These are phyloP conservation scores for Berkeleyomyces basicola DNA, from an alignment of 2,329 filamentous ascomycete species.

Conservation along the genomic window DNA sequence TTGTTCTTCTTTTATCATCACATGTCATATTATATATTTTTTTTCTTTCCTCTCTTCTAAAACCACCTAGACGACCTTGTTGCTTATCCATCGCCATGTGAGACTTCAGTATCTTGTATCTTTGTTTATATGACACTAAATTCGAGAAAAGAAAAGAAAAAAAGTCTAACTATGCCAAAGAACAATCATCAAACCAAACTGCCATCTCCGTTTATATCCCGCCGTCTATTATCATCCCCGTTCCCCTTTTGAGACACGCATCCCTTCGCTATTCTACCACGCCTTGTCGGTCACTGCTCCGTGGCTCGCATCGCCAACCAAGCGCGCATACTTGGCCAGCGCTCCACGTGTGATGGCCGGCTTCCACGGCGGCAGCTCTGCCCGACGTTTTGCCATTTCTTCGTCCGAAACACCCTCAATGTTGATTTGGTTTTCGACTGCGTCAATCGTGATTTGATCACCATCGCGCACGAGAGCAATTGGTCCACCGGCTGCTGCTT, in stretches of 20 bases:
- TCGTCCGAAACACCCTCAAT: constrained; percentile 45
- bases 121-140: not conserved
- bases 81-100: not conserved
- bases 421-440: constrained; percentile 60
- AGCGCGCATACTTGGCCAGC: constrained; percentile 72
- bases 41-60: not conserved
- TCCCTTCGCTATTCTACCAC: not conserved
- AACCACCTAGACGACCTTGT: not conserved
- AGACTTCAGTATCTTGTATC: not conserved
- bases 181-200: not conserved
- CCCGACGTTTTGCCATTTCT: constrained; percentile 48
- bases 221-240: not conserved
- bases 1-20: not conserved
- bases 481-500: constrained; percentile 76
- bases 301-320: constrained; percentile 84
- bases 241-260: not conserved
- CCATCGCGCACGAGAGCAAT: constrained; percentile 70
- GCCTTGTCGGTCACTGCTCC: constrained; percentile 67
- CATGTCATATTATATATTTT: not conserved
- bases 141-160: not conserved
- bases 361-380: constrained; percentile 52
- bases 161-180: not conserved
- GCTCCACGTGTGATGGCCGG: constrained; percentile 65
- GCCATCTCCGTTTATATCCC: not conserved
- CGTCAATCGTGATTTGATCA: constrained; percentile 74